Evolutionary conservation across 139 green algal species (phyloP), one percentile per base, ranked within the genome.

Genomic region (Chlamydomonas sp.): DNA sequence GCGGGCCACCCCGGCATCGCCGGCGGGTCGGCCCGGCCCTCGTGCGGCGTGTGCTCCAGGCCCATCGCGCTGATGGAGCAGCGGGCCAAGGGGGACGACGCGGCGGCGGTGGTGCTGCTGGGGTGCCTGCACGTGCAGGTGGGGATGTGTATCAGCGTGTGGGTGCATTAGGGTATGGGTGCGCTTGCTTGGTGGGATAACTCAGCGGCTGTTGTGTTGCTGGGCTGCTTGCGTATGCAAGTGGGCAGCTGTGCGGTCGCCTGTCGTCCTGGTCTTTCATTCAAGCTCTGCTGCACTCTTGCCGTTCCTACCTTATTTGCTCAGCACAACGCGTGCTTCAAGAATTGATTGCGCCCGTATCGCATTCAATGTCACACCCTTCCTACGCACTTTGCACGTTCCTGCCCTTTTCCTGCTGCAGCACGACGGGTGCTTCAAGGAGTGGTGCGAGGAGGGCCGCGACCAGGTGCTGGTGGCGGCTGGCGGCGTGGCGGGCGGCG

Each of bases 371-470:
- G 10, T 10, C 66, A 10, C 12, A 10, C 10, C 66, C 66, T 14
- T 10, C 9, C 66, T 18, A 71, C 10, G 66, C 66, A 10, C 10
- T 71, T 10, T 14, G 10, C 66, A 71, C 12, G 10, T 18, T 71
- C 10, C 10, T 14, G 10, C 12, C 10, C 66, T 14, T 71, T 71
- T 14, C 9, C 66, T 71, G 66, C 66, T 8, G 20, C 83, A 86
- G 60, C 83, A 87, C n/a, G 73, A 87, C 61, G 73, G 59, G 15
- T 87, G 83, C 83, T 87, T 87, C 73, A 87, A 87, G 83, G 10
- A 81, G 73, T 78, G 58, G 49, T 81, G 72, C 73, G 83, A 87
- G 59, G 72, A 87, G 57, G 62, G 81, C 71, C 20, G 20, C 18
- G 72, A 6, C 2, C 69, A 59, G 69, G 81, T 61, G 59, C 67